phyloP scores from a whole-genome alignment of 2,329 filamentous ascomycete species.

The Fusarium dimerum region DNA sequence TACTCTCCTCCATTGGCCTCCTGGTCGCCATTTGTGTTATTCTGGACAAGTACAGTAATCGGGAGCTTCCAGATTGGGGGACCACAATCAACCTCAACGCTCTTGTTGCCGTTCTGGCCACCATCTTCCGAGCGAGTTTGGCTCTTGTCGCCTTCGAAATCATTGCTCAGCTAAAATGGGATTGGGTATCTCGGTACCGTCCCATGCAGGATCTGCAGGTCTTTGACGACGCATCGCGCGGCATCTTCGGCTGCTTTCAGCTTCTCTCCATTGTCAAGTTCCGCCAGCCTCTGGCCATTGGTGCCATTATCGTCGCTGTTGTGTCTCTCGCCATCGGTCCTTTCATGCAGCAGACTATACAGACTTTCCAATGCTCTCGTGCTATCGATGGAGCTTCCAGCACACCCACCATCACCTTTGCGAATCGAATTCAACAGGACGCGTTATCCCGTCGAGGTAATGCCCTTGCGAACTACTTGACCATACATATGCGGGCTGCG shows the following conservation, averaged over 20 bases:
- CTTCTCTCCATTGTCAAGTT: constrained; percentile 1
- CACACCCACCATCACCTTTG: not conserved
- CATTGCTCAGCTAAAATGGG: constrained; percentile 8
- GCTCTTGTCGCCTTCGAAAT: constrained; percentile 5
- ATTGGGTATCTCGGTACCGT: constrained; percentile 3
- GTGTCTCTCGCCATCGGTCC: constrained; percentile 3
- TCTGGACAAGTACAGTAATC: not conserved
- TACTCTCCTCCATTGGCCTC: not conserved
- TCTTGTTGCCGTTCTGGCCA: constrained; percentile 4
- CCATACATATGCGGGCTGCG: not conserved
- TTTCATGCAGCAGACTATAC: not conserved
- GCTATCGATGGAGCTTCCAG: not conserved
- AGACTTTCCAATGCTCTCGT: not conserved
- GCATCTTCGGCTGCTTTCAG: constrained; percentile 1
- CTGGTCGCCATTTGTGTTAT: constrained; percentile 3
- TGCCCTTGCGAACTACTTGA: not conserved
- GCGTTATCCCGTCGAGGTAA: not conserved
- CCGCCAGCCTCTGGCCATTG: constrained; percentile 1
- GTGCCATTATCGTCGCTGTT: constrained; percentile 1
- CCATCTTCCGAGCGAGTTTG: constrained; percentile 2
- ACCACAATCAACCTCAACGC: constrained; percentile 3
- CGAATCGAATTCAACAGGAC: not conserved
- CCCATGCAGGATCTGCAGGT: constrained; percentile 4
- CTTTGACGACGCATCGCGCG: constrained; percentile 4
- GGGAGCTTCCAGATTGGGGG: constrained; percentile 2